Evolutionary conservation across 805 yeast species (phyloP), one percentile per base, ranked within the genome.

Genomic region (Metschnikowia drakensbergensis): DNA sequence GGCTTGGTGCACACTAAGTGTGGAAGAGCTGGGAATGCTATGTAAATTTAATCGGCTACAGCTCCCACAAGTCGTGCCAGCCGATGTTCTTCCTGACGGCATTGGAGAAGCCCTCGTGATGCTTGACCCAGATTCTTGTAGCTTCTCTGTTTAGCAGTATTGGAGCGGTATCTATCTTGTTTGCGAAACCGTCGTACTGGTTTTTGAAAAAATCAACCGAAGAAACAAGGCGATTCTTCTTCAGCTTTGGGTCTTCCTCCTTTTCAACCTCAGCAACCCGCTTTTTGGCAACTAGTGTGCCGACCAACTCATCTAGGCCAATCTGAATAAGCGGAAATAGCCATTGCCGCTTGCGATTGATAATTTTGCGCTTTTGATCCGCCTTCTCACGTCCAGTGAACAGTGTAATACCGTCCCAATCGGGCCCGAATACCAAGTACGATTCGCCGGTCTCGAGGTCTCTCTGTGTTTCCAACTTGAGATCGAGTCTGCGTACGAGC

Each of bases 91-190:
- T 88, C 31, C 95, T 69, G 2, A 90, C 97, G 0, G 97, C 97
- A 64, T 88, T 86, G 4, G 96, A 86, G 60, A 85, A 90, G 0
- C 97, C 97, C 66, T 90, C 97, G 54, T 86, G 86, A 61, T 84
- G 89, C 60, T 86, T 88, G n/a, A 90, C 87, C 97, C 97, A 90
- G 31, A 72, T 72, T 44, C 76, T 58, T 11, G 61, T 54, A 4
- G 56, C 58, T 33, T 52, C 54, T 27, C 47, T 43, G 28, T 50
- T 49, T 3, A 36, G 29, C 11, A 53, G 49, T 4, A 25, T 37
- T 4, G 48, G 22, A 13, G 47, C 33, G 34, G 47, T 42, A 10
- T 53, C 54, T 23, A 47, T 46, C 49, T 68, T 72, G 11, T 60
- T 59, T 7, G 67, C 53, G 8, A 70, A 52, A 13, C 63, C 69